Evolutionary conservation across 2,329 filamentous ascomycete species (phyloP).

Genomic region (Zymoseptoria ardabiliae): DNA sequence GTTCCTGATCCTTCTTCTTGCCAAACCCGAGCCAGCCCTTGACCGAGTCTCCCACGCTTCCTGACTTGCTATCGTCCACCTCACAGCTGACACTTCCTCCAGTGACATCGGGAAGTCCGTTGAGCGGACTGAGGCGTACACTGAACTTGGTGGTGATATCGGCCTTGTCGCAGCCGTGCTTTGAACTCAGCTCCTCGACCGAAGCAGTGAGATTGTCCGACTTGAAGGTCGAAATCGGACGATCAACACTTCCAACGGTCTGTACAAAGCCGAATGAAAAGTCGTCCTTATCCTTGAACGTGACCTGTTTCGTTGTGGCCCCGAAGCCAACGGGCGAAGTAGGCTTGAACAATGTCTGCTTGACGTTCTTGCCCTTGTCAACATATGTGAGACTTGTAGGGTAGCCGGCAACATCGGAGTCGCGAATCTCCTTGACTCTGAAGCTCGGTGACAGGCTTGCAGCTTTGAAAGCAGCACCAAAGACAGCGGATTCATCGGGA

Average conservation of each 20-base stretch:
- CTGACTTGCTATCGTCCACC: slow-evolving; percentile 63
- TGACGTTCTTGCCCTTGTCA: slow-evolving; percentile 55
- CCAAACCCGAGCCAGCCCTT: slow-evolving; percentile 96
- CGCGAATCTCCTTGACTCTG: slow-evolving; percentile 92
- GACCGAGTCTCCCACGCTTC: slow-evolving; percentile 81
- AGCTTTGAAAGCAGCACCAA: slow-evolving; percentile 90
- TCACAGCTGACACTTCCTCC: slow-evolving; percentile 80
- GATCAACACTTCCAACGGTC: slow-evolving; percentile 52
- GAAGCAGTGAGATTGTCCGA: slow-evolving; percentile 83
- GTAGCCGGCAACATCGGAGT: slow-evolving; percentile 69
- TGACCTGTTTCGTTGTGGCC: slow-evolving; percentile 67
- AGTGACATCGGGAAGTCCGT: slow-evolving; percentile 72
- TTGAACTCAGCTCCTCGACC: slow-evolving; percentile 68
- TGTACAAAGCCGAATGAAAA: slow-evolving; percentile 77
- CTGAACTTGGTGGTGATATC: slow-evolving; percentile 76
- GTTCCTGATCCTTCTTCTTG: slow-evolving; percentile 75
- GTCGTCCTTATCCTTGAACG: slow-evolving; percentile 74
- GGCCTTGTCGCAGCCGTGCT: slow-evolving; percentile 65
- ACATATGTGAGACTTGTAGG: slow-evolving; percentile 69
- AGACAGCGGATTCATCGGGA: slow-evolving; percentile 90
- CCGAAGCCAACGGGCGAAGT: slow-evolving; percentile 60
- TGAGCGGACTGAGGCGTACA: slow-evolving; percentile 61
- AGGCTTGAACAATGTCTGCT: slow-evolving; percentile 77
- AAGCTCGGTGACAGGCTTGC: slow-evolving; percentile 90
- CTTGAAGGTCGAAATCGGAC: slow-evolving; percentile 56